Evolutionary conservation across 75 land plant species (phyloP), one percentile per base, ranked within the genome.

Genomic region (Pinus albicaulis): DNA sequence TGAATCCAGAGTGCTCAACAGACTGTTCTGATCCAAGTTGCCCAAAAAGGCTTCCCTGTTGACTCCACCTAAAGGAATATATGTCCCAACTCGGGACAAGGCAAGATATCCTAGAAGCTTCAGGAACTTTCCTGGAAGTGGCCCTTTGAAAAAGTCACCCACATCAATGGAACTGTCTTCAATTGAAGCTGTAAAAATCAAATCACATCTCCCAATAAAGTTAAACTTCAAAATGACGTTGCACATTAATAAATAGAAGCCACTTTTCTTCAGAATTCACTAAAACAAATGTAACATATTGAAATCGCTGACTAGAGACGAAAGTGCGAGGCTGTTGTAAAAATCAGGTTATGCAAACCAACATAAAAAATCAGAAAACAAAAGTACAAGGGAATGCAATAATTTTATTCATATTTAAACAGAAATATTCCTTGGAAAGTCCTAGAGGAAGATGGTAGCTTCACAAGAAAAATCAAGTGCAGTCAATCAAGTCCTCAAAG

Each of bases 71-170:
- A 98, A 85, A 57, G 99, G 99, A 28, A 98, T 77, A 84, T 98
- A 98, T 61, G 94, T 87, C 64, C 99, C 99, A 72, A 98, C 82
- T 58, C 99, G 83, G 56, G 99, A 98, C 28, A 98, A 71, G 17
- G 90, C 91, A 69, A 98, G 80, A 81, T 74, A 90, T 23, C 98
- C 99, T 66, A 98, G 88, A 23, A 98, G 92, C 73, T 85, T 79
- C 56, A 98, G 85, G 76, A 98, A 98, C 78, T 98, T 98, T 56
- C 89, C 94, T 7, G 99, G 99, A 19, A 98, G 78, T 56, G 98
- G 96, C 20, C 99, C 99, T 77, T 90, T 95, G 85, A 98, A 98
- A 81, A 98, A 98, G 73, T 98, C 99, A 26, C 98, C 92, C 69
- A 95, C 77, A 59, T 98, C 99, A 76, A 98, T 93, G 31, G 93